Percentiles rank a stretch among this genome's conserved stretches.
These are phyloP conservation scores for Salmacisia buchloeana DNA, from an alignment of 1,284 basidiomycete genomes.

Conservation along the genomic window DNA sequence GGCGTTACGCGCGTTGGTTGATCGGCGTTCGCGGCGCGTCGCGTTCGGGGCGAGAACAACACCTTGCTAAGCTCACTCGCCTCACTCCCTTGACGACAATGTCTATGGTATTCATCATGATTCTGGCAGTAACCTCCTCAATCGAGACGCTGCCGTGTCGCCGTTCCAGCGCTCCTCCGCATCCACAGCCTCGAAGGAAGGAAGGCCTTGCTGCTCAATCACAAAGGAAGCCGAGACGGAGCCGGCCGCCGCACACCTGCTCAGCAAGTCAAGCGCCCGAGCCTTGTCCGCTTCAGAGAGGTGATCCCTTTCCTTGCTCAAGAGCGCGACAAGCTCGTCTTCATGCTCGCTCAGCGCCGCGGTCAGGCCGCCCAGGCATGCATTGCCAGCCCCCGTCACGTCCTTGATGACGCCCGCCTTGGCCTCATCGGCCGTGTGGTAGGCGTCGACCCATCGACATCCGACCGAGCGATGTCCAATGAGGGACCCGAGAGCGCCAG, in stretches of 20 bases:
- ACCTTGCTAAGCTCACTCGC: too few species aligned
- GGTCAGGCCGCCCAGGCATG: conserved; percentile 29
- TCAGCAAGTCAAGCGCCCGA: conserved; percentile 4
- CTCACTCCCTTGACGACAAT: too few species aligned
- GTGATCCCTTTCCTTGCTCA: neutral
- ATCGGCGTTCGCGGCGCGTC: neutral
- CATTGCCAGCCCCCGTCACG: conserved; percentile 36
- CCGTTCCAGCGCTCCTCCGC: conserved; percentile 27
- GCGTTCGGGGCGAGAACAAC: neutral
- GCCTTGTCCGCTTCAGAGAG: neutral
- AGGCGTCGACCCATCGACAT: conserved; percentile 22
- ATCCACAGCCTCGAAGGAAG: conserved; percentile 14
- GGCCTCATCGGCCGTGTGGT: conserved; percentile 13
- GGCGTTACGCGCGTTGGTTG: neutral
- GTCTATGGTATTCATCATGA: too few species aligned
- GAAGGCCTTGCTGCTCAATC: conserved; percentile 33
- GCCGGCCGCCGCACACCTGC: conserved; percentile 19
- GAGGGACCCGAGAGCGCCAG: conserved; percentile 29
- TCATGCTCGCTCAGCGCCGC: conserved; percentile 20
- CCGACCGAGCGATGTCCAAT: conserved; percentile 16
- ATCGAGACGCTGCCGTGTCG: conserved; percentile 6
- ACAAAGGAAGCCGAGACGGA: conserved; percentile 29
- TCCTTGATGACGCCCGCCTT: conserved; percentile 19
- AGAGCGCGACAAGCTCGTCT: neutral
- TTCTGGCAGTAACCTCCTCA: conserved; percentile 4